Conservation (phyloP, 345 rosid species). For the Euphorbia lathyris region DNA sequence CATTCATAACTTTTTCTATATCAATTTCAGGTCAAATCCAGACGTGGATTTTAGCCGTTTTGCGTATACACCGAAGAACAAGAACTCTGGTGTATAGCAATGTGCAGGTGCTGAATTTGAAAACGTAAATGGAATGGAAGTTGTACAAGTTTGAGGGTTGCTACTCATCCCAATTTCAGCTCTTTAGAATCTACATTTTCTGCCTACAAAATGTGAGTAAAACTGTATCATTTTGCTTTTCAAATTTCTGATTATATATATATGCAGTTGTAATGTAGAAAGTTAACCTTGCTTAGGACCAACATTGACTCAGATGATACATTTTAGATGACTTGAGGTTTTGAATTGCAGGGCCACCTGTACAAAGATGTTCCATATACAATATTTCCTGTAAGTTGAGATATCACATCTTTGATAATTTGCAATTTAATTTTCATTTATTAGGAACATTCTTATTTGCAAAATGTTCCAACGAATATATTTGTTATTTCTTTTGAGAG, state of each 20-base stretch:
- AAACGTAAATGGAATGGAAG: constrained; percentile 17
- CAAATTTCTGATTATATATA: not conserved
- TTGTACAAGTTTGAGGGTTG: constrained; percentile 1
- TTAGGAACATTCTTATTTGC: not conserved
- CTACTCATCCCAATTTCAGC: constrained; percentile 12
- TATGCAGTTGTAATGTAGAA: not conserved
- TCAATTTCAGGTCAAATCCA: constrained; percentile 42
- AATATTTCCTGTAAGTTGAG: constrained; percentile 17
- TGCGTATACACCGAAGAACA: constrained; percentile 45
- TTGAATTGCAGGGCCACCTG: constrained; percentile 3
- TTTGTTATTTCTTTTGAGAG: not conserved
- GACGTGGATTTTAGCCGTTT: constrained; percentile 56
- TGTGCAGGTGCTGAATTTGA: constrained; percentile 35
- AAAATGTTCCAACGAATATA: not conserved
- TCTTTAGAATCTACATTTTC: not conserved
- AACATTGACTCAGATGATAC: not conserved
- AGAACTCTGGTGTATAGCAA: constrained; percentile 23
- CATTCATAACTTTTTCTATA: constrained; percentile 8
- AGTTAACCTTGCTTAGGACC: constrained; percentile 9
- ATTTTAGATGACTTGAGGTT: not conserved
- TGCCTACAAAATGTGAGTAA: not conserved
- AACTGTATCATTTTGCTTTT: not conserved
- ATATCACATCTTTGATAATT: not conserved
- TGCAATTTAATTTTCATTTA: constrained; percentile 11
- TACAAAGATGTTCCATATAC: not conserved